Evolutionary conservation across 176 grass and related monocot species (phyloP), one percentile per base, ranked within the genome.

Genomic region (Typha latifolia): DNA sequence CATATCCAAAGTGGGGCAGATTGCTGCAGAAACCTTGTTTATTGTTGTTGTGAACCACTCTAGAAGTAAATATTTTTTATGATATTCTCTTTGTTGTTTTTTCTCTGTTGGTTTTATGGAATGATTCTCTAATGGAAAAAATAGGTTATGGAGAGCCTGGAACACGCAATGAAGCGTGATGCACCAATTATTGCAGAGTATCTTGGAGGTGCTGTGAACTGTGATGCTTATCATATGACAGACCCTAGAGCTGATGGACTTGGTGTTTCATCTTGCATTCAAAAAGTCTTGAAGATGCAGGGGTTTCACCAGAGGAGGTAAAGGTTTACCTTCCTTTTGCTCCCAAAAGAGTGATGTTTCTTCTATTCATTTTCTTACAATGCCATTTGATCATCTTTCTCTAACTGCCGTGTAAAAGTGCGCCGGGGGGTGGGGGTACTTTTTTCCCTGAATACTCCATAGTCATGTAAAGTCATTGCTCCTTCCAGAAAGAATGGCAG

Each of bases 171-270:
- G 94, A 90, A 99, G 71, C 85, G 94, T 49, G 89, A 78, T 70
- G 94, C 94, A 32, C 89, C 83, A 5, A 87, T 99, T 24, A 73
- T 99, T 72, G 94, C 94, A 0, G 94, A 93, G 71, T 99, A 93
- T 80, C 73, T 99, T 23, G 94, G 94, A 53, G 94, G 94, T 76
- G 94, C 94, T 51, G 94, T 99, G 66, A 99, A 93, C 75, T 99
- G 94, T 78, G 94, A 99, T 78, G 94, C 94, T 67, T 90, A 99
- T 74, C 94, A 99, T 80, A 99, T 99, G 89, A 99, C 94, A 56
- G 94, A 99, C 65, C 94, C 94, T 7, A 90, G 94, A 74, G 72
- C 94, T 1, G 94, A 99, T 70, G 94, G 94, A 51, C 86, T 99
- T 78, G 94, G 94, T 70, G 94, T 99, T 68, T 99, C 94, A 43